phyloP scores from a whole-genome alignment of 495 filamentous ascomycete species.

The Hypoxylon lienhwacheense region DNA sequence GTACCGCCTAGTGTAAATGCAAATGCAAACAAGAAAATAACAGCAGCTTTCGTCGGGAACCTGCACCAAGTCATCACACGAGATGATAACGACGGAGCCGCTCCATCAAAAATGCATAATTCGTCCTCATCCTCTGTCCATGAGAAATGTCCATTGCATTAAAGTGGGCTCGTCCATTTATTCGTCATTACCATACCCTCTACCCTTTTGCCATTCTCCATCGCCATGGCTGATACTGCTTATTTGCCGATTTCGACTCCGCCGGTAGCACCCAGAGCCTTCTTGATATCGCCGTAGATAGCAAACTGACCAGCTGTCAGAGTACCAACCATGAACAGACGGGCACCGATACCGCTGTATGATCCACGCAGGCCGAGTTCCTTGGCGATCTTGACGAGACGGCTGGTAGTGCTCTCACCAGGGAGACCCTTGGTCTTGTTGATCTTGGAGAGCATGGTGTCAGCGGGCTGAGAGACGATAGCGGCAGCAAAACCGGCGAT shows the following conservation, averaged over 20 bases:
- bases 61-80: slow-evolving; percentile 27
- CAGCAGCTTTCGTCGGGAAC: slow-evolving; percentile 27
- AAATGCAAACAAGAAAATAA: slow-evolving; percentile 21
- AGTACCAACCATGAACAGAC: slow-evolving; percentile 80
- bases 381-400: slow-evolving; percentile 93
- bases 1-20: slow-evolving; percentile 38
- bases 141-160: too few species aligned
- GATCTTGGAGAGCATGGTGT: slow-evolving; percentile 99
- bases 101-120: slow-evolving; percentile 10
- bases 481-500: slow-evolving; percentile 97
- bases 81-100: slow-evolving; percentile 16
- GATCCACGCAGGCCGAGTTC: slow-evolving; percentile 90
- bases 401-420: slow-evolving; percentile 88
- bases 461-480: slow-evolving; percentile 93
- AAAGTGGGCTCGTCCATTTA: slow-evolving; percentile 24
- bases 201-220: neutral
- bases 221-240: slow-evolving; percentile 14
- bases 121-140: too few species aligned
- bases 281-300: slow-evolving; percentile 70
- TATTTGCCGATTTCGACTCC: slow-evolving; percentile 75
- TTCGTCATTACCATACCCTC: slow-evolving; percentile 14
- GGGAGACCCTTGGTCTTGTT: slow-evolving; percentile 98
- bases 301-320: slow-evolving; percentile 94
- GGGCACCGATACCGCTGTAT: slow-evolving; percentile 89
- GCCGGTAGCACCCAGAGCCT: slow-evolving; percentile 63